These are phyloP conservation scores for Coemansia sp. DNA, from an alignment of 192 early-diverging fungal genomes.

Conservation along the genomic window DNA sequence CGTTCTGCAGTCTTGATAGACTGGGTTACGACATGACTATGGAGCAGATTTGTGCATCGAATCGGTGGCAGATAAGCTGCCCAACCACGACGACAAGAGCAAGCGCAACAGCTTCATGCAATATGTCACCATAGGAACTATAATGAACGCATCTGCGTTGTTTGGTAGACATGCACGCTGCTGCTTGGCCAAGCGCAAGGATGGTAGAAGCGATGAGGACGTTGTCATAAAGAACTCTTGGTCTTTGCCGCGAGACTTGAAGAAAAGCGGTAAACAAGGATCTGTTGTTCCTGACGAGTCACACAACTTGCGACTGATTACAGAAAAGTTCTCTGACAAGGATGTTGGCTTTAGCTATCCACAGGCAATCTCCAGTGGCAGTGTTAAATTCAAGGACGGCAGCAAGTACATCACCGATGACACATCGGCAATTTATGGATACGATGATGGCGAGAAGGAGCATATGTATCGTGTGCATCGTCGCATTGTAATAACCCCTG, in stretches of 20 bases:
- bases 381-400: background rate
- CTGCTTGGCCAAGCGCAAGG: background rate
- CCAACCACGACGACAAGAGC: background rate
- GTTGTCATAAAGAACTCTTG: conserved; percentile 18
- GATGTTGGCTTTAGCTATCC: background rate
- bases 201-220: background rate
- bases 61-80: background rate
- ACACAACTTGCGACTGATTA: background rate
- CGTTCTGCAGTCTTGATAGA: conserved; percentile 6
- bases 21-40: conserved; percentile 15
- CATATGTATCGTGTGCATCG: conserved; percentile 11
- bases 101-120: too few relatives aligned
- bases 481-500: conserved; percentile 15
- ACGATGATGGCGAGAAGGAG: background rate
- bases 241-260: background rate
- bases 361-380: background rate
- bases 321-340: background rate
- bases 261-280: background rate
- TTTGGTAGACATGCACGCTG: conserved; percentile 16
- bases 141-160: conserved; percentile 1
- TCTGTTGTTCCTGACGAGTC: background rate
- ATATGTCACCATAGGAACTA: background rate
- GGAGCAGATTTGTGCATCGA: too few relatives aligned
- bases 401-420: background rate
- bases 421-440: background rate